phyloP scores from a whole-genome alignment of 768 basidiomycete genomes.

The Amanita subjunquillea region DNA sequence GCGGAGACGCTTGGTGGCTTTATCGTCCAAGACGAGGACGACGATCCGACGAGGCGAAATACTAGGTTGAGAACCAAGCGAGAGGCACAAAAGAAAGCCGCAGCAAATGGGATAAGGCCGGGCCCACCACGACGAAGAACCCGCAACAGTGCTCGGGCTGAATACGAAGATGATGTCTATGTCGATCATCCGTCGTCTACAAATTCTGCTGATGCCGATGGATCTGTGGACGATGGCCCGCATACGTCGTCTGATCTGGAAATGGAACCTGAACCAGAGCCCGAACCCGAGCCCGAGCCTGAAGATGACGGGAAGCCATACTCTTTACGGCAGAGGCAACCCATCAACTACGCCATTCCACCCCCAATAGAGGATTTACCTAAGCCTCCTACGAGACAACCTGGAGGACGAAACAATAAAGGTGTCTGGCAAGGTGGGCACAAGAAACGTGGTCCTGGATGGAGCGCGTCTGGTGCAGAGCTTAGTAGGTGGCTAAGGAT shows the following conservation, averaged over 20 bases:
- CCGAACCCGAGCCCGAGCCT: slow-evolving; percentile 33
- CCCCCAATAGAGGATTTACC: slow-evolving; percentile 69
- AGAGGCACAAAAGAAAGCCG: slow-evolving; percentile 12
- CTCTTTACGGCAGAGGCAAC: slow-evolving; percentile 49
- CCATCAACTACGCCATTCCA: slow-evolving; percentile 75
- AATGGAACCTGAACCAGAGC: slow-evolving; percentile 31
- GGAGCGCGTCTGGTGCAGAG: slow-evolving; percentile 75
- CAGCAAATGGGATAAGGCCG: slow-evolving; percentile 12
- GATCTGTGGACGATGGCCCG: slow-evolving; percentile 44
- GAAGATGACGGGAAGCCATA: slow-evolving; percentile 54
- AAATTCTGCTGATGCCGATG: slow-evolving; percentile 45
- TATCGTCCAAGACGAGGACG: slow-evolving; percentile 1
- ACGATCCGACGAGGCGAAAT: slow-evolving; percentile 11
- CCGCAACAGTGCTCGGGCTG: slow-evolving; percentile 16
- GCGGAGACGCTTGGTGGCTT: neutral
- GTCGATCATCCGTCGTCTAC: slow-evolving; percentile 36
- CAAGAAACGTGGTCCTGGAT: slow-evolving; percentile 45
- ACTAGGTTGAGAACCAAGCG: slow-evolving; percentile 9
- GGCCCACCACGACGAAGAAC: slow-evolving; percentile 14
- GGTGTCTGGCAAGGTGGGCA: slow-evolving; percentile 23
- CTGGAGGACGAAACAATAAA: slow-evolving; percentile 19
- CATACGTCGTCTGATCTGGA: slow-evolving; percentile 35
- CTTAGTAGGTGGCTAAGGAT: slow-evolving; percentile 72
- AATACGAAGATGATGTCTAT: slow-evolving; percentile 37
- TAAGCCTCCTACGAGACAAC: slow-evolving; percentile 30